Evolutionary conservation across 129 eudicot species (phyloP).

Genomic region (Centrapalus pauciflorus): DNA sequence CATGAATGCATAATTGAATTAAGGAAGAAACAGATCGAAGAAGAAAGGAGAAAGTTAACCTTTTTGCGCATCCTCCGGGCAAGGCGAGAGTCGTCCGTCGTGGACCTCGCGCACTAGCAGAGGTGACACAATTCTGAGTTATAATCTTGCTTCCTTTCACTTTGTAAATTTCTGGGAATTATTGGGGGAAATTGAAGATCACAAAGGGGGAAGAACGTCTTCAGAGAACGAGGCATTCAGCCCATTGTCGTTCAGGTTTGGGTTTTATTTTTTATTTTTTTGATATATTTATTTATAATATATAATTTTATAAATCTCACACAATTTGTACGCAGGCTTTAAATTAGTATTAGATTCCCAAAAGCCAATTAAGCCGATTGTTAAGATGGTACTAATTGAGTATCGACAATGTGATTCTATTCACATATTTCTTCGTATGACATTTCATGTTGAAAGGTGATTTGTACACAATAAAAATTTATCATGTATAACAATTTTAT

Average conservation of each 20-base stretch:
- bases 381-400: too few species aligned
- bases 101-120: conserved; percentile 1
- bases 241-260: conserved; percentile 14
- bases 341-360: background rate
- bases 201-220: conserved; percentile 19
- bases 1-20: conserved; percentile 15
- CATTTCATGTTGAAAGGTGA: too few species aligned
- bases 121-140: conserved; percentile 10
- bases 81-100: conserved; percentile 5
- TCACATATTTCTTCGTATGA: too few species aligned
- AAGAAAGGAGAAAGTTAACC: conserved; percentile 6
- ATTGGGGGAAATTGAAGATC: conserved; percentile 22
- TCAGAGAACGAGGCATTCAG: conserved; percentile 5
- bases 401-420: too few species aligned
- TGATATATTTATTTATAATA: background rate
- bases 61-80: conserved; percentile 16
- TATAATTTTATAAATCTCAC: conserved; percentile 3
- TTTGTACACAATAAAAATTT: too few species aligned
- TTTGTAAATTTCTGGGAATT: conserved; percentile 1
- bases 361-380: too few species aligned
- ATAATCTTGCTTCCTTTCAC: conserved; percentile 12
- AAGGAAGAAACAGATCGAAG: conserved; percentile 23
- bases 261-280: conserved; percentile 10
- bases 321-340: background rate
- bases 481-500: too few species aligned